These are phyloP conservation scores for Polygonum maritimum DNA, from an alignment of 148 eudicot species.

Conservation along the genomic window DNA sequence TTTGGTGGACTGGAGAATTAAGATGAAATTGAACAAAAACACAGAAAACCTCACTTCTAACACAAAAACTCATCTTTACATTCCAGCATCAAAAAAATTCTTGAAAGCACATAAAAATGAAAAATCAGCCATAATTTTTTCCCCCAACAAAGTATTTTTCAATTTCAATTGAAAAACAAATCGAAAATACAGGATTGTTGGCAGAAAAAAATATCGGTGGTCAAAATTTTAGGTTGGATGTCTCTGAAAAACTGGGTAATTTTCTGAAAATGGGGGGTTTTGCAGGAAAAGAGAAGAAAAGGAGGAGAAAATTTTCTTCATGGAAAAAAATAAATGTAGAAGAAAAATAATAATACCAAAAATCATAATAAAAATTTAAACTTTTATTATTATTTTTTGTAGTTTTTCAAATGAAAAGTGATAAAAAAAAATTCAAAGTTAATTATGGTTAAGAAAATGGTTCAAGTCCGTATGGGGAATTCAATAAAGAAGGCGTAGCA, in stretches of 20 bases:
- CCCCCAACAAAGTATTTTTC: conserved; percentile 11
- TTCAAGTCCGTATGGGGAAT: conserved; percentile 95
- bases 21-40: conserved; percentile 13
- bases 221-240: conserved; percentile 17
- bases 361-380: conserved; percentile 6
- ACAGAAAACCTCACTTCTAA: conserved; percentile 13
- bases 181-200: conserved; percentile 15
- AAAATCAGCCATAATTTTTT: background rate
- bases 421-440: conserved; percentile 43
- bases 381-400: conserved; percentile 29
- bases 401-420: conserved; percentile 13
- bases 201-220: conserved; percentile 23
- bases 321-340: conserved; percentile 31
- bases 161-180: conserved; percentile 16
- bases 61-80: conserved; percentile 6
- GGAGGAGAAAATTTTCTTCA: conserved; percentile 24
- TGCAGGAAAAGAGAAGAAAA: conserved; percentile 49
- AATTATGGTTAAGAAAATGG: conserved; percentile 88
- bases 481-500: conserved; percentile 53
- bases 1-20: background rate
- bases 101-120: background rate
- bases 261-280: conserved; percentile 48
- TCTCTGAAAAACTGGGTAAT: conserved; percentile 34
- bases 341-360: conserved; percentile 32
- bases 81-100: conserved; percentile 21